phyloP scores from a whole-genome alignment of 2,329 filamentous ascomycete species.

The Orbilia javanica region DNA sequence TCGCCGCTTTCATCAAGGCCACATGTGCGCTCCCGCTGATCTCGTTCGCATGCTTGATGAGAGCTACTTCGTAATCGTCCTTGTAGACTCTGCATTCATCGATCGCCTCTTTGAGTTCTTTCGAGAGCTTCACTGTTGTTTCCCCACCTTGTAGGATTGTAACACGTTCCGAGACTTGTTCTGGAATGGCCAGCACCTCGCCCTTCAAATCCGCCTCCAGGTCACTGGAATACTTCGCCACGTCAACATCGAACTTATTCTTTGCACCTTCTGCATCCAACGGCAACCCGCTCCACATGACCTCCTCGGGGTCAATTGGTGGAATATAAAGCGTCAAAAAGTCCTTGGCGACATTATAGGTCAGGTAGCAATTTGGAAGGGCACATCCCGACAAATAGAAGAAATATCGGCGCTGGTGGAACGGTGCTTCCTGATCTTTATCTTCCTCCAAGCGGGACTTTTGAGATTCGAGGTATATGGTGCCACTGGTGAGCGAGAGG shows the following conservation, averaged over 20 bases:
- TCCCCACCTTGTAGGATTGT: conserved; percentile 77
- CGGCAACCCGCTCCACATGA: conserved; percentile 94
- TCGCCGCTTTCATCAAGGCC: conserved; percentile 51
- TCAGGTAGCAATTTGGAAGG: conserved; percentile 81
- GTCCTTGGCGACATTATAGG: conserved; percentile 81
- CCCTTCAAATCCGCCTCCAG: conserved; percentile 73
- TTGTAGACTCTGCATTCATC: conserved; percentile 78
- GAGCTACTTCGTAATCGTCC: conserved; percentile 79
- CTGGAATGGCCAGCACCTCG: conserved; percentile 78
- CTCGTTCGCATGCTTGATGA: conserved; percentile 79
- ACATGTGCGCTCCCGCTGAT: conserved; percentile 74
- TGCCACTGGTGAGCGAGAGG: conserved; percentile 73
- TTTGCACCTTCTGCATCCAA: conserved; percentile 81
- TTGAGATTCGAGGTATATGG: conserved; percentile 90
- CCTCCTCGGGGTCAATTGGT: conserved; percentile 84
- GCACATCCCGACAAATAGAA: conserved; percentile 92
- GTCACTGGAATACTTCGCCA: conserved; percentile 78
- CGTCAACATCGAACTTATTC: conserved; percentile 82
- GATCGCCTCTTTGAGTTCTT: conserved; percentile 73
- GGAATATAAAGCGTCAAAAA: conserved; percentile 91
- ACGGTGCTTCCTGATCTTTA: conserved; percentile 72
- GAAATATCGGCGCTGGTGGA: conserved; percentile 88
- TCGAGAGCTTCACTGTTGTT: conserved; percentile 59
- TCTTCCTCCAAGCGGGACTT: conserved; percentile 86
- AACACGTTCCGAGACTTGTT: conserved; percentile 79